A percentile compares a stretch with the other conserved stretches of the same genome.
These are phyloP conservation scores for Kwoniella europaea DNA, from an alignment of 768 basidiomycete species.

Conservation along the genomic window DNA sequence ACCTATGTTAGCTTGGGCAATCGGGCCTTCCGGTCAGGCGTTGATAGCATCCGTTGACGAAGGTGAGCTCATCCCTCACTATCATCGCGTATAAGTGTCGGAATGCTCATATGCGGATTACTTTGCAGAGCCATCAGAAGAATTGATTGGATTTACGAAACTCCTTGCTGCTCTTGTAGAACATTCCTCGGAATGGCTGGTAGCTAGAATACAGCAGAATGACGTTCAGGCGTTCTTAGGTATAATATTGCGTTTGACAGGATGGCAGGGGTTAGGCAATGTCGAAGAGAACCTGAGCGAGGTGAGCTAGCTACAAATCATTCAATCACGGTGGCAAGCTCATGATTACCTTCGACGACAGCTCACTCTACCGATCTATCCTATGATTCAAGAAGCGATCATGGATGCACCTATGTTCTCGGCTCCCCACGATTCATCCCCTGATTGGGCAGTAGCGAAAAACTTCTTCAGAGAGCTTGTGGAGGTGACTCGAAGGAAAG, in stretches of 20 bases:
- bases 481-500: conserved; percentile 71
- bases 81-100: not conserved
- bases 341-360: conserved; percentile 10
- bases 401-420: conserved; percentile 54
- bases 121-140: conserved; percentile 50
- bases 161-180: conserved; percentile 81
- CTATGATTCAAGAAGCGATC: conserved; percentile 80
- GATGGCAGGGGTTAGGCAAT: conserved; percentile 74
- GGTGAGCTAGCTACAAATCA: conserved; percentile 31
- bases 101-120: conserved; percentile 20
- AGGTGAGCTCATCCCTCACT: conserved; percentile 58
- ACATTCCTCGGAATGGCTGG: conserved; percentile 79
- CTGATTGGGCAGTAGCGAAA: conserved; percentile 64
- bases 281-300: conserved; percentile 87
- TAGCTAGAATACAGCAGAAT: conserved; percentile 66
- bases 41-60: conserved; percentile 61
- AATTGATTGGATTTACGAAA: conserved; percentile 75
- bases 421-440: conserved; percentile 44
- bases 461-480: conserved; percentile 81
- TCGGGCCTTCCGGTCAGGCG: conserved; percentile 62
- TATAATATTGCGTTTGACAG: conserved; percentile 74
- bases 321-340: not conserved
- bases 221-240: conserved; percentile 74
- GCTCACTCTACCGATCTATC: conserved; percentile 82
- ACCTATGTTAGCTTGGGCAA: conserved; percentile 81